Percentiles rank a stretch among this genome's conserved stretches.
Evolutionary conservation across 805 yeast species (phyloP).

Genomic region (Barnettozyma siamensis): DNA sequence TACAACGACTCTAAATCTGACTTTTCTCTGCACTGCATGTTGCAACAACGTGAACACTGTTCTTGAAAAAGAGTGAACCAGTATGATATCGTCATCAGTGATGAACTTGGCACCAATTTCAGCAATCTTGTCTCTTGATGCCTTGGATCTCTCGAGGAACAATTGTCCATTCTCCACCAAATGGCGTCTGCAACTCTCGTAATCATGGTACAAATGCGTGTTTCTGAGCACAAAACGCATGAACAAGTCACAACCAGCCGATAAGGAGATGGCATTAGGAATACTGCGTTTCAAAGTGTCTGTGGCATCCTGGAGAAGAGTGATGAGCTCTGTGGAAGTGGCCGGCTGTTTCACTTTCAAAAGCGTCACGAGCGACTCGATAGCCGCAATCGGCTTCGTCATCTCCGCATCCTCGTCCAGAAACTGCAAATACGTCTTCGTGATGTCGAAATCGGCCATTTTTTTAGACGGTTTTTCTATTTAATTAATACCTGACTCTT

Average conservation of each 20-base stretch:
- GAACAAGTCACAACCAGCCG: constrained; percentile 97
- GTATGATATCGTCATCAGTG: constrained; percentile 84
- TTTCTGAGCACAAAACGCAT: constrained; percentile 89
- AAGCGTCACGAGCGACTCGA: constrained; percentile 86
- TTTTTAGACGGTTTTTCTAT: background rate
- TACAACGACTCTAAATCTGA: constrained; percentile 83
- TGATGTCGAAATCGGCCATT: constrained; percentile 64
- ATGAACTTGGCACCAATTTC: constrained; percentile 83
- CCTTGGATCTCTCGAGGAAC: constrained; percentile 87
- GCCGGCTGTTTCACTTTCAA: constrained; percentile 79
- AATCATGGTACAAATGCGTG: constrained; percentile 80
- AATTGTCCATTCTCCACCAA: constrained; percentile 90
- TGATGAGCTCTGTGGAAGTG: constrained; percentile 90
- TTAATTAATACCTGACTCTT: too few relatives aligned
- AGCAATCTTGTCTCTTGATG: constrained; percentile 82
- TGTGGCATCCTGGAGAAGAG: constrained; percentile 71
- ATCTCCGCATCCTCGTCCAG: constrained; percentile 89
- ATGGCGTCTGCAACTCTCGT: constrained; percentile 89
- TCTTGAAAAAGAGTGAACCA: constrained; percentile 89
- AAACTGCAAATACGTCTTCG: constrained; percentile 70
- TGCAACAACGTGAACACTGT: constrained; percentile 74
- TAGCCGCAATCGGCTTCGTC: constrained; percentile 99
- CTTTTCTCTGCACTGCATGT: constrained; percentile 69
- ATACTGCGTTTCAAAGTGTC: constrained; percentile 69
- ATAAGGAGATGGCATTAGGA: constrained; percentile 84